Conservation (phyloP, 140 eudicot species). For the Flaveria floridana region DNA sequence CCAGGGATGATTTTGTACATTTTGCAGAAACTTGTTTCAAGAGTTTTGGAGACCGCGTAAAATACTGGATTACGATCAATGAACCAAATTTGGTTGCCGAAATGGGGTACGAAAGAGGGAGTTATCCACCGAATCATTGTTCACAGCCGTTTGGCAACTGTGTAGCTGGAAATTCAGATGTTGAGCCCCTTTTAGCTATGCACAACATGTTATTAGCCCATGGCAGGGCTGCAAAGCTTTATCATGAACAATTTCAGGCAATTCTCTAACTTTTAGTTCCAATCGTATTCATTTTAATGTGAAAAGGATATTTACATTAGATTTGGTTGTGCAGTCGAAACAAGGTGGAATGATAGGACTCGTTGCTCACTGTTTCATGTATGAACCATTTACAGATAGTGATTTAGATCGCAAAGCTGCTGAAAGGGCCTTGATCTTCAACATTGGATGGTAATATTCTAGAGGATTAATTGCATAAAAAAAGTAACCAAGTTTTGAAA, state of each 20-base stretch:
- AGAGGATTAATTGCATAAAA: background rate
- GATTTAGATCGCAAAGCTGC: slow-evolving; percentile 58
- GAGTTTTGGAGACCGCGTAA: slow-evolving; percentile 75
- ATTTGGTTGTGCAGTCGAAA: slow-evolving; percentile 43
- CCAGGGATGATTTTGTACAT: slow-evolving; percentile 70
- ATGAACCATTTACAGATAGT: slow-evolving; percentile 54
- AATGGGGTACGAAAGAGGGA: slow-evolving; percentile 44
- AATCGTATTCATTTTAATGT: background rate
- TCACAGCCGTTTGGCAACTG: slow-evolving; percentile 73
- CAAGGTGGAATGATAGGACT: slow-evolving; percentile 68
- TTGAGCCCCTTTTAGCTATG: slow-evolving; percentile 59
- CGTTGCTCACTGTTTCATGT: slow-evolving; percentile 49
- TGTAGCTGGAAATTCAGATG: slow-evolving; percentile 61
- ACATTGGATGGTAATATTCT: slow-evolving; percentile 65
- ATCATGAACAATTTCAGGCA: slow-evolving; percentile 64
- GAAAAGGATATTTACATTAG: background rate
- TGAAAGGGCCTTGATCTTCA: slow-evolving; percentile 54
- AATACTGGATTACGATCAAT: slow-evolving; percentile 66
- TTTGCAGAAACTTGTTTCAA: slow-evolving; percentile 67
- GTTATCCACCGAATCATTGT: slow-evolving; percentile 63
- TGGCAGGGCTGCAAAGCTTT: slow-evolving; percentile 68
- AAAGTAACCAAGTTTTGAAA: background rate
- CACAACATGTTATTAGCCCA: slow-evolving; percentile 76
- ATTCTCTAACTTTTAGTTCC: background rate
- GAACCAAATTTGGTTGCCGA: slow-evolving; percentile 57